Conservation (phyloP, 2,329 filamentous ascomycete genomes). For the Penicillium sumatraense region DNA sequence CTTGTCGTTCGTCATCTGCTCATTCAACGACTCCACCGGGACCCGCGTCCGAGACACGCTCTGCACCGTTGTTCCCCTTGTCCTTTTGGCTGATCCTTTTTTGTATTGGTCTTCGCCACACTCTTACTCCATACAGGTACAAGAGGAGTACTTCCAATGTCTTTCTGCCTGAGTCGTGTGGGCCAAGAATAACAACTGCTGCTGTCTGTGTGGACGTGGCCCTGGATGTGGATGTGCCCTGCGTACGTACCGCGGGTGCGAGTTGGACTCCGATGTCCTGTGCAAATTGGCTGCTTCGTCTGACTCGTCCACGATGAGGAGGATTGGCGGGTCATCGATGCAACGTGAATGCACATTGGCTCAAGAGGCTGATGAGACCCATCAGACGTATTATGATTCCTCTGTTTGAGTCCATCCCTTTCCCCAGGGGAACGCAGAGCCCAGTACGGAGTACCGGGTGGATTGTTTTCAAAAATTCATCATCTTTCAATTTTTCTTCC, state of each 20-base stretch:
- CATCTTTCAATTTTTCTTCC: background rate
- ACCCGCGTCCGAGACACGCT: conserved; percentile 16
- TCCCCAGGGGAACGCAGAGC: background rate
- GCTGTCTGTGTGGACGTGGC: background rate
- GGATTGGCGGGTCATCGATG: conserved; percentile 21
- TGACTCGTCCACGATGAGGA: conserved; percentile 23
- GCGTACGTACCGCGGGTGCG: conserved; percentile 1
- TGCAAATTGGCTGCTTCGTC: conserved; percentile 6
- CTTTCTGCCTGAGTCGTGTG: background rate
- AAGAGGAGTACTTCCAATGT: no score
- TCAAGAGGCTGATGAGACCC: conserved; percentile 13
- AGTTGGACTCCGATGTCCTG: conserved; percentile 13
- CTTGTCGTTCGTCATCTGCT: conserved; percentile 24
- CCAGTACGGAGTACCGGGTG: background rate
- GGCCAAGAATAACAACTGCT: conserved; percentile 2
- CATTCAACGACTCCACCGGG: conserved; percentile 18
- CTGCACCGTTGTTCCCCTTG: conserved; percentile 9
- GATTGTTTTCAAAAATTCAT: background rate
- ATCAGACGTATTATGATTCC: conserved; percentile 13
- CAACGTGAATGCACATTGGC: conserved; percentile 22
- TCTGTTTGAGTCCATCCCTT: conserved; percentile 1
- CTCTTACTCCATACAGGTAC: no score
- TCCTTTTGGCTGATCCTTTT: background rate
- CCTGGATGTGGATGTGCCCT: background rate
- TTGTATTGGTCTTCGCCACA: background rate